Conservation (phyloP, 177 flowering plant species). For the Vitis hybrid region DNA sequence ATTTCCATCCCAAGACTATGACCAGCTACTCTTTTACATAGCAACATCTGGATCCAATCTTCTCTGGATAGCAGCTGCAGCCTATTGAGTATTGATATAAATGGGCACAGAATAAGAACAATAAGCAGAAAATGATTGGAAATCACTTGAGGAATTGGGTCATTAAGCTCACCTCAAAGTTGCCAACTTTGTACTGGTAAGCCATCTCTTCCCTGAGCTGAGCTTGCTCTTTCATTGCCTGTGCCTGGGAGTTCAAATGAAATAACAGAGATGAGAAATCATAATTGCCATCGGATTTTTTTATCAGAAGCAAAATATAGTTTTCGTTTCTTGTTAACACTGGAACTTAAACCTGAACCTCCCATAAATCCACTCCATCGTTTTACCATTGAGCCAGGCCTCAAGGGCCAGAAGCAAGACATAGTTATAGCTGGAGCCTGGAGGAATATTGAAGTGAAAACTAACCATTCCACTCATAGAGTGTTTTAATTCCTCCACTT, state of each 20-base stretch:
- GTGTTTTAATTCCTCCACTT: constrained; percentile 68
- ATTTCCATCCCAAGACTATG: no score
- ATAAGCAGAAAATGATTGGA: background rate
- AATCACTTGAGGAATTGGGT: background rate
- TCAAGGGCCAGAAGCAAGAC: no score
- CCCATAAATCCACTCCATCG: no score
- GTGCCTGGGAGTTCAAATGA: constrained; percentile 54
- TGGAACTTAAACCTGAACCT: no score
- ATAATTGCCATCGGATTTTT: background rate
- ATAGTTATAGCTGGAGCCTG: no score
- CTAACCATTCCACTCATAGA: constrained; percentile 92
- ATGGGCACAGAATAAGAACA: background rate
- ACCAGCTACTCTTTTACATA: constrained; percentile 29
- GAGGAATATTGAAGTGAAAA: background rate
- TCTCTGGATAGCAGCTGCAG: constrained; percentile 95
- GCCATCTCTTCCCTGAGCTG: constrained; percentile 91
- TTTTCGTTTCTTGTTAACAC: no score
- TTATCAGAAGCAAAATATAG: no score
- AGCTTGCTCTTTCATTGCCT: constrained; percentile 97
- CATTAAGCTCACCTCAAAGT: constrained; percentile 63
- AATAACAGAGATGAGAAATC: background rate
- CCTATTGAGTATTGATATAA: constrained; percentile 33
- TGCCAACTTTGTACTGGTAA: constrained; percentile 85
- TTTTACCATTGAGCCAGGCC: no score
- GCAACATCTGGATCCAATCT: constrained; percentile 92